Percentiles rank a stretch among this genome's conserved stretches.
Conservation (phyloP, 108 stramenopile genomes). For the Ochromonas danica region DNA sequence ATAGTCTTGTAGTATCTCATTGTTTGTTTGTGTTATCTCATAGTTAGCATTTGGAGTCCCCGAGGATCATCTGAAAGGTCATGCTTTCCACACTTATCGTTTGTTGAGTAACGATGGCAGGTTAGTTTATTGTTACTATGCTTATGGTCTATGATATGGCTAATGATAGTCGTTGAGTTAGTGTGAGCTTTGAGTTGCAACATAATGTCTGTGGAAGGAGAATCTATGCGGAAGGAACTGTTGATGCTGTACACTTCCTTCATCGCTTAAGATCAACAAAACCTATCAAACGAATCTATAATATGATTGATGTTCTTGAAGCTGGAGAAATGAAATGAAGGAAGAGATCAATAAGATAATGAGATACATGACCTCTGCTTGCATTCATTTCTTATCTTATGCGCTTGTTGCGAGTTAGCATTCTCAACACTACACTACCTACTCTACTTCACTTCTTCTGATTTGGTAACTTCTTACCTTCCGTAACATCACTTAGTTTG, state of each 20-base stretch:
- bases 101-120: slow-evolving; percentile 82
- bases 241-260: slow-evolving; percentile 91
- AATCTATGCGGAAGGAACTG: slow-evolving; percentile 96
- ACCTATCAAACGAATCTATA: slow-evolving; percentile 47
- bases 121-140: slow-evolving; percentile 19
- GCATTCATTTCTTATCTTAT: too few species aligned
- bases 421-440: too few species aligned
- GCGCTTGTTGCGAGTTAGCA: too few species aligned
- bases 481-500: too few species aligned
- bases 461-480: too few species aligned
- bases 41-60: slow-evolving; percentile 84
- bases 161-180: background rate
- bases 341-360: too few species aligned
- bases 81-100: slow-evolving; percentile 97
- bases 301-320: slow-evolving; percentile 60
- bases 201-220: slow-evolving; percentile 95
- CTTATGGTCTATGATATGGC: background rate
- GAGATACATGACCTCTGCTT: too few species aligned
- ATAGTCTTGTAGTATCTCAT: background rate
- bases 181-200: slow-evolving; percentile 84
- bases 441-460: too few species aligned
- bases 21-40: background rate
- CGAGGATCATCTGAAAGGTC: slow-evolving; percentile 69
- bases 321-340: slow-evolving; percentile 50
- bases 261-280: slow-evolving; percentile 39